Evolutionary conservation across 352 stramenopile genomes (phyloP), one percentile per base, ranked within the genome.

Genomic region (Globisporangium recalcitrans): DNA sequence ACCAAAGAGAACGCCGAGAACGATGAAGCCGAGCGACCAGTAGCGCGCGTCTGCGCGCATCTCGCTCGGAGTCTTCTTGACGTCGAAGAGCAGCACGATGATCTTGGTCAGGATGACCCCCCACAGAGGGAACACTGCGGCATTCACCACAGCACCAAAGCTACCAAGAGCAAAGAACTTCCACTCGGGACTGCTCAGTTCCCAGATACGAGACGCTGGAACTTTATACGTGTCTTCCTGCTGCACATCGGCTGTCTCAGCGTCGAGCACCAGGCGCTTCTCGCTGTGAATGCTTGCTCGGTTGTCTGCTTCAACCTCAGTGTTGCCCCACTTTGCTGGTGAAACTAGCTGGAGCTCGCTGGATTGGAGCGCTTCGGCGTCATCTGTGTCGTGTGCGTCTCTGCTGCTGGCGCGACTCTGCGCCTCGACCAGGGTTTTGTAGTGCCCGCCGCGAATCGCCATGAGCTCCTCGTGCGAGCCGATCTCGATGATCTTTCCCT

Each of bases 381-480:
- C 24, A 6, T 24, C 14, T 42, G 36, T 8, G 14, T 42, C 36
- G 4, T 42, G 13, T 42, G 36, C 36, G 24, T 22, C 26, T 54
- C 16, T 54, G 48, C 24, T 54, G 10, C 16, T 54, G 26, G 48
- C 53, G 6, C 34, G 34, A 19, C 34, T 31, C 34, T 62, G 46
- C 58, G 38, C 61, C 47, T 56, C 22, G 2, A 90, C 68, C 3
- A 90, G 60, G 21, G 22, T 56, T 3, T 68, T 68, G 56, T 88
- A 90, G 22, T 78, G 69, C 8, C 80, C 78, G 29, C 73, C 51
- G 0, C 64, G n/a, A 14, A 83, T 71, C 14, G 34, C 21, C 57
- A 98, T 62, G n/a, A 99, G 75, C 52, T 98, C 85, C 6, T 90
- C 75, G 68, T 99, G 96, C 9, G 85, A 96, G 6, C 96, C 97